A percentile compares a stretch with the other conserved stretches of the same genome.
Conservation (phyloP, 2,329 filamentous ascomycete species). For the Botrytis pseudocinerea region DNA sequence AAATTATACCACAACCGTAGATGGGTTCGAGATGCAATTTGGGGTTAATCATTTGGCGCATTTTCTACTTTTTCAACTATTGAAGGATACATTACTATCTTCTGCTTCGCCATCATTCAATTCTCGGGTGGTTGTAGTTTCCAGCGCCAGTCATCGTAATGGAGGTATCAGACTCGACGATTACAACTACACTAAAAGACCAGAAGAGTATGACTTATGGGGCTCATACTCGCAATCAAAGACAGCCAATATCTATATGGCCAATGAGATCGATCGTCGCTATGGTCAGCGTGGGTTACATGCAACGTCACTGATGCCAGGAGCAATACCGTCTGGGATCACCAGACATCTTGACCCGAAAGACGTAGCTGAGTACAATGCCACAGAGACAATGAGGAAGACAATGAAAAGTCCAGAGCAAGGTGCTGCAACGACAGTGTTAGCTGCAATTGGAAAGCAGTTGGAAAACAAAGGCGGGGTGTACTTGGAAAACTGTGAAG, state of each 20-base stretch:
- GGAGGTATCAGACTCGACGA: neutral
- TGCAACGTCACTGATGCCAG: neutral
- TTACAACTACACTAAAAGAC: neutral
- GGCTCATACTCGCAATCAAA: neutral
- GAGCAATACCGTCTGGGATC: neutral
- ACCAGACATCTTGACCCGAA: neutral
- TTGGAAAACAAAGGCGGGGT: slow-evolving; percentile 34
- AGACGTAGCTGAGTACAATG: neutral
- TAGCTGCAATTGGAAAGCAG: slow-evolving; percentile 47
- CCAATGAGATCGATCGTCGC: neutral
- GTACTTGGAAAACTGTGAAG: neutral
- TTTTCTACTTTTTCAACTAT: neutral
- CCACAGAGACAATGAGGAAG: neutral
- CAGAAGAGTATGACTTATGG: neutral
- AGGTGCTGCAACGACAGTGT: slow-evolving; percentile 45
- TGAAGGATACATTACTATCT: neutral
- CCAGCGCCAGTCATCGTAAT: neutral
- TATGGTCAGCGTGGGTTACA: neutral
- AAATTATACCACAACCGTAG: neutral
- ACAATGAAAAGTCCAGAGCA: neutral
- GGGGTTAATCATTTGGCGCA: neutral
- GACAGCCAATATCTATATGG: neutral
- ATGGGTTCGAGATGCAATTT: neutral
- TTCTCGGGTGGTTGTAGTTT: neutral
- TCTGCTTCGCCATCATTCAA: neutral